Conservation (phyloP, 768 basidiomycete genomes). For the Pleurotus eryngii region DNA sequence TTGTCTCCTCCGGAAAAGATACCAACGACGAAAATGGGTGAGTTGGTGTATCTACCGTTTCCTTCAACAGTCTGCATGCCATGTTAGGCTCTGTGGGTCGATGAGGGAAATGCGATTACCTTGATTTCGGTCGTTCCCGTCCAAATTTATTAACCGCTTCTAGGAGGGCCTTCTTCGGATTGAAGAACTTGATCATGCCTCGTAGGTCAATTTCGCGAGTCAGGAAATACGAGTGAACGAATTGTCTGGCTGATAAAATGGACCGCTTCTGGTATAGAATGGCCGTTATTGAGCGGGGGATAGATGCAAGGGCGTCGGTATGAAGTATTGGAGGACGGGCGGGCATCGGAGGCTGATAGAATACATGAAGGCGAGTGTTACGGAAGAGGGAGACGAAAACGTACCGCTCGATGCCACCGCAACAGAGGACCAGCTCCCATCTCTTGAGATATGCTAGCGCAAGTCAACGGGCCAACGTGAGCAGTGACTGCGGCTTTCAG, state of each 20-base stretch:
- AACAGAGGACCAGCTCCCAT: slow-evolving; percentile 76
- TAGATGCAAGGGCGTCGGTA: slow-evolving; percentile 85
- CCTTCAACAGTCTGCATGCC: slow-evolving; percentile 69
- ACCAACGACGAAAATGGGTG: slow-evolving; percentile 95
- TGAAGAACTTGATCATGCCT: slow-evolving; percentile 73
- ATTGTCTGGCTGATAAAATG: slow-evolving; percentile 80
- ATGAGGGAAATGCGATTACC: slow-evolving; percentile 38
- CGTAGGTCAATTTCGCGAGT: slow-evolving; percentile 80
- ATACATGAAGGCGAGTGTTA: neutral
- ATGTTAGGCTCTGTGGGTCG: neutral
- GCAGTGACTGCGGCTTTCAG: slow-evolving; percentile 90
- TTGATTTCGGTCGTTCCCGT: slow-evolving; percentile 62
- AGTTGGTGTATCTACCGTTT: slow-evolving; percentile 86
- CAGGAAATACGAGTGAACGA: slow-evolving; percentile 88
- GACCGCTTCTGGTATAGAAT: slow-evolving; percentile 88
- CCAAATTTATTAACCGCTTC: slow-evolving; percentile 70
- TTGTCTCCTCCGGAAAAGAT: slow-evolving; percentile 82
- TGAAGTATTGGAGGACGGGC: slow-evolving; percentile 56
- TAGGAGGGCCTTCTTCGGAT: slow-evolving; percentile 75
- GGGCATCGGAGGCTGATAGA: slow-evolving; percentile 42
- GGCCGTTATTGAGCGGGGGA: slow-evolving; percentile 84
- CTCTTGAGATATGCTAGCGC: slow-evolving; percentile 81
- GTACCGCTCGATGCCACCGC: slow-evolving; percentile 77
- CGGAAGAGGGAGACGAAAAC: slow-evolving; percentile 19
- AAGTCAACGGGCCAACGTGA: slow-evolving; percentile 83